Conservation (phyloP, 352 stramenopile genomes). For the Plasmopara muralis region DNA sequence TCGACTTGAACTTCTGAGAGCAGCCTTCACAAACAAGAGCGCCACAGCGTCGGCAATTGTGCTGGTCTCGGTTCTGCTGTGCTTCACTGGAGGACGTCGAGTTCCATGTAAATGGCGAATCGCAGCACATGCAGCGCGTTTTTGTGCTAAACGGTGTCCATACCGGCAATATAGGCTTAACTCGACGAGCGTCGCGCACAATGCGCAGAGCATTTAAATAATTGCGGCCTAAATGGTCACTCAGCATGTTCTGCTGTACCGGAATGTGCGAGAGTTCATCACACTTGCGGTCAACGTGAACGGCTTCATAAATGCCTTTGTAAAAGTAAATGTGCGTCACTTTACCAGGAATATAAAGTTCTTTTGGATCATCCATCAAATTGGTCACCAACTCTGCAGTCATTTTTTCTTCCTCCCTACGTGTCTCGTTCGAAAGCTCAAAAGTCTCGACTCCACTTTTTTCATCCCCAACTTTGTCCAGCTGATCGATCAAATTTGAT, state of each 20-base stretch:
- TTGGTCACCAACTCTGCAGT: slow-evolving; percentile 39
- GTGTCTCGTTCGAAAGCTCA: slow-evolving; percentile 28
- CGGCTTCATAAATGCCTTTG: slow-evolving; percentile 76
- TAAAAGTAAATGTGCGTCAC: slow-evolving; percentile 79
- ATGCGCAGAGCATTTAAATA: slow-evolving; percentile 79
- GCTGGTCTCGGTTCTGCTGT: slow-evolving; percentile 85
- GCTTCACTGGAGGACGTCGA: slow-evolving; percentile 85
- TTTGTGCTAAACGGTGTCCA: slow-evolving; percentile 81
- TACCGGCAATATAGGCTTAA: slow-evolving; percentile 44
- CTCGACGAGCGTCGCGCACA: slow-evolving; percentile 60
- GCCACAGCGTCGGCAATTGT: slow-evolving; percentile 84
- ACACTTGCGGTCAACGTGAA: slow-evolving; percentile 72
- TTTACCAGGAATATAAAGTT: slow-evolving; percentile 69
- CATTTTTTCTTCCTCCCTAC: slow-evolving; percentile 51
- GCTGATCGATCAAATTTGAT: slow-evolving; percentile 71
- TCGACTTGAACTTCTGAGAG: slow-evolving; percentile 78
- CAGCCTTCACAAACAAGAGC: slow-evolving; percentile 80
- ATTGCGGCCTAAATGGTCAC: slow-evolving; percentile 70
- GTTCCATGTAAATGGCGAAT: slow-evolving; percentile 86
- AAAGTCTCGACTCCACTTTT: slow-evolving; percentile 27
- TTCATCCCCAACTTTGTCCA: slow-evolving; percentile 42
- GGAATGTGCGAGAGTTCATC: slow-evolving; percentile 66
- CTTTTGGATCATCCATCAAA: slow-evolving; percentile 55
- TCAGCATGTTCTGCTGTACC: slow-evolving; percentile 84
- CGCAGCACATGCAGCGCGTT: slow-evolving; percentile 84